Conservation (phyloP, 2,329 filamentous ascomycete genomes). For the Dendrostoma leiphaemia region DNA sequence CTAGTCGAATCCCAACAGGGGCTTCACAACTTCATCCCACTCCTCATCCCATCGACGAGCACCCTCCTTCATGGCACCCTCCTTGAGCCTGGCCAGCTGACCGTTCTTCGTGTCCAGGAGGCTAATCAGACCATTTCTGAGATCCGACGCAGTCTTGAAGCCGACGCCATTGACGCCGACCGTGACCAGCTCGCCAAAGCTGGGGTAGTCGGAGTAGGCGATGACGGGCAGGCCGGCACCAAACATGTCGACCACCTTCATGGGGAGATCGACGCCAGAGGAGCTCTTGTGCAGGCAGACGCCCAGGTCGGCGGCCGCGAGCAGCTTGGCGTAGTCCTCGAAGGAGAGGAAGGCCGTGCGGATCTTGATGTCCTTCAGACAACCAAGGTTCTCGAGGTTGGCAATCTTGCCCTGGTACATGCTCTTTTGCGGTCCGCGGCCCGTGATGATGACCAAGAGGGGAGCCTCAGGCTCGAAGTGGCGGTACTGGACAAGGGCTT, state of each 20-base stretch:
- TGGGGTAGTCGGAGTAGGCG: constrained; percentile 82
- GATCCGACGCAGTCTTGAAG: constrained; percentile 69
- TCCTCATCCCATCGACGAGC: constrained; percentile 83
- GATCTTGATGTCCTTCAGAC: constrained; percentile 69
- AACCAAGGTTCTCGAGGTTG: constrained; percentile 56
- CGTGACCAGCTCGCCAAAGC: constrained; percentile 85
- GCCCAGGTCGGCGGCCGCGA: constrained; percentile 84
- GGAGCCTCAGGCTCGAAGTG: constrained; percentile 48
- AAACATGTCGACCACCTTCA: constrained; percentile 99
- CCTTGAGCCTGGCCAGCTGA: constrained; percentile 60
- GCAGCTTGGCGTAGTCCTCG: constrained; percentile 77
- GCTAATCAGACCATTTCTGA: constrained; percentile 61
- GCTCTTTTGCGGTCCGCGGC: constrained; percentile 82
- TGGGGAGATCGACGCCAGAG: constrained; percentile 91
- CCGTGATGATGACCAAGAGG: constrained; percentile 88
- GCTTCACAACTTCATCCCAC: constrained; percentile 81
- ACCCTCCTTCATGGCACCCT: constrained; percentile 73
- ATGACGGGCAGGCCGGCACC: constrained; percentile 88
- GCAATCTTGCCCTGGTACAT: constrained; percentile 69
- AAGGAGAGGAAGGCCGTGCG: constrained; percentile 82
- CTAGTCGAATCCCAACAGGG: constrained; percentile 56
- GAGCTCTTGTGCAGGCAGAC: constrained; percentile 91
- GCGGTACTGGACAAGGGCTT: constrained; percentile 74
- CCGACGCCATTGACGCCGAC: constrained; percentile 85
- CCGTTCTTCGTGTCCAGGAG: constrained; percentile 57